Evolutionary conservation across 2,329 filamentous ascomycete genomes (phyloP).

Genomic region (Colletotrichum sansevieriae): DNA sequence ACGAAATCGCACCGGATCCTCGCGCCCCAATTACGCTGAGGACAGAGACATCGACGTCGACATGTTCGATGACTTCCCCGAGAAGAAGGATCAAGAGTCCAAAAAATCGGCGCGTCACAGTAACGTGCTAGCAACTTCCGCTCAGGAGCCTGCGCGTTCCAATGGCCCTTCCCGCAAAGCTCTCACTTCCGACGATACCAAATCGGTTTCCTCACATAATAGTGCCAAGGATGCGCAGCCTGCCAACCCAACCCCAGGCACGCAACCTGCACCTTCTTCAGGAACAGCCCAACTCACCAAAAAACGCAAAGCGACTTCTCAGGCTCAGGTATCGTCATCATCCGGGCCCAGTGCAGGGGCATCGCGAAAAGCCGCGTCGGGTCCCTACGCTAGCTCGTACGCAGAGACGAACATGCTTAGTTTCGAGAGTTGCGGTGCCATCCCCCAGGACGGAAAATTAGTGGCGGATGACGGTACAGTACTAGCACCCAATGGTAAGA

Average conservation of each 20-base stretch:
- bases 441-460: slow-evolving; percentile 81
- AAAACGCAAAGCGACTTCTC: slow-evolving; percentile 83
- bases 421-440: slow-evolving; percentile 79
- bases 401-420: slow-evolving; percentile 88
- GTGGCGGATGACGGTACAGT: slow-evolving; percentile 91
- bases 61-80: slow-evolving; percentile 75
- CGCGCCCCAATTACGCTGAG: slow-evolving; percentile 95
- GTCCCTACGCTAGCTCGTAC: slow-evolving; percentile 49
- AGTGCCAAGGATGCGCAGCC: slow-evolving; percentile 53
- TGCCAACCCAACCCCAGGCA: slow-evolving; percentile 42
- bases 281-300: slow-evolving; percentile 69
- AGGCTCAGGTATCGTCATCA: slow-evolving; percentile 44
- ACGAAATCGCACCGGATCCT: slow-evolving; percentile 83
- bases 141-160: slow-evolving; percentile 50
- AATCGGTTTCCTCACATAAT: slow-evolving; percentile 51
- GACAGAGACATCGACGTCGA: slow-evolving; percentile 92
- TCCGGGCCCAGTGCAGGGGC: slow-evolving; percentile 48
- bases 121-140: slow-evolving; percentile 55
- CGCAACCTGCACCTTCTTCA: slow-evolving; percentile 64
- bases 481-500: slow-evolving; percentile 86
- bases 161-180: slow-evolving; percentile 57
- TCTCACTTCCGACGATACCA: slow-evolving; percentile 55
- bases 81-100: slow-evolving; percentile 67
- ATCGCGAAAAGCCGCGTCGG: slow-evolving; percentile 55
- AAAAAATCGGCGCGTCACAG: slow-evolving; percentile 69